Evolutionary conservation across 768 basidiomycete species (phyloP).

Genomic region (Hericium alpestre): DNA sequence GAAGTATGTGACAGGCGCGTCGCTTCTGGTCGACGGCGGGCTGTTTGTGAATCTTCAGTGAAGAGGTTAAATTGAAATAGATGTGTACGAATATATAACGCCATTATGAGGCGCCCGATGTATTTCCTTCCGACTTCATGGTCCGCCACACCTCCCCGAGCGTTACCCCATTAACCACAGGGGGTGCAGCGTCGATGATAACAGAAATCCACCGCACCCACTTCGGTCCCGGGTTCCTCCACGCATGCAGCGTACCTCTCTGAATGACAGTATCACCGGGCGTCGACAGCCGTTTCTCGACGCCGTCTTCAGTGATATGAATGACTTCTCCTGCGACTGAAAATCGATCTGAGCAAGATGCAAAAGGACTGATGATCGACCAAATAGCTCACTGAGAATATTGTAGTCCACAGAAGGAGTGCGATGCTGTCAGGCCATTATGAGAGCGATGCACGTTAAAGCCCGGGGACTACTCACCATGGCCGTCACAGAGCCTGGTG

Average conservation of each 20-base stretch:
- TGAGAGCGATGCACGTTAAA: slow-evolving; percentile 20
- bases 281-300: slow-evolving; percentile 39
- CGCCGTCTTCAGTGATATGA: slow-evolving; percentile 46
- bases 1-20: slow-evolving; percentile 58
- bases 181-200: slow-evolving; percentile 45
- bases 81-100: not conserved
- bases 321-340: slow-evolving; percentile 48
- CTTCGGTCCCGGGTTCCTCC: slow-evolving; percentile 42
- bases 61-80: slow-evolving; percentile 7
- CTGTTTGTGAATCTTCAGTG: slow-evolving; percentile 66
- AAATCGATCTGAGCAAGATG: not conserved
- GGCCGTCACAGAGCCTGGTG: slow-evolving; percentile 36
- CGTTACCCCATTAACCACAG: slow-evolving; percentile 31
- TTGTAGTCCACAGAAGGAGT: slow-evolving; percentile 55
- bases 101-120: not conserved
- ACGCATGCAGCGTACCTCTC: slow-evolving; percentile 50
- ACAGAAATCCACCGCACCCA: slow-evolving; percentile 46
- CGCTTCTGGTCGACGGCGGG: slow-evolving; percentile 62
- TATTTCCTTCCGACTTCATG: too few species aligned
- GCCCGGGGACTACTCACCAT: slow-evolving; percentile 29
- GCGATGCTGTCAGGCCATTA: slow-evolving; percentile 23
- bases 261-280: slow-evolving; percentile 49
- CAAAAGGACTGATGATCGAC: too few species aligned
- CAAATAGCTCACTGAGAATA: slow-evolving; percentile 33
- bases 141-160: too few species aligned